Percentiles rank a stretch among this genome's conserved stretches.
Conservation (phyloP, 2,329 filamentous ascomycete genomes). For the Aspergillus novoparasiticus region DNA sequence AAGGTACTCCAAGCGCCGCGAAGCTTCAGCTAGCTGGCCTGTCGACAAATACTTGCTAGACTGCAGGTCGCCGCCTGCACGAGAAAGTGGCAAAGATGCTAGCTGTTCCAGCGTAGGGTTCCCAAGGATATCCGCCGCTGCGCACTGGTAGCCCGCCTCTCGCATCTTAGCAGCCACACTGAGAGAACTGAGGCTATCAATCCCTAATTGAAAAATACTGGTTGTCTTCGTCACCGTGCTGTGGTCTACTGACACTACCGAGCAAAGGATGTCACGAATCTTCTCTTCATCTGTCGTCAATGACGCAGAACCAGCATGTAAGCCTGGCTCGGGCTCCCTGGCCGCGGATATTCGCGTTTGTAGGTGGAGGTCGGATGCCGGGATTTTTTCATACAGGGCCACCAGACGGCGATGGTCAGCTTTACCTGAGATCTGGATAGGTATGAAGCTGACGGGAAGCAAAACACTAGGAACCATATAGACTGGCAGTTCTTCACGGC, state of each 20-base stretch:
- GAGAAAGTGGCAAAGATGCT: background rate
- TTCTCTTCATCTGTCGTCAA: background rate
- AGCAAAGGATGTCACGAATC: background rate
- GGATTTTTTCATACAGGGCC: slow-evolving; percentile 14
- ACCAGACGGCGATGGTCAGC: slow-evolving; percentile 15
- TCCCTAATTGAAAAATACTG: background rate
- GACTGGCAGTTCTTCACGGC: slow-evolving; percentile 11
- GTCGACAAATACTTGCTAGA: no score
- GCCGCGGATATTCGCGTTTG: no score
- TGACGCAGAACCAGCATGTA: no score
- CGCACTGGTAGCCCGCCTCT: background rate
- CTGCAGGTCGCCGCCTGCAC: no score
- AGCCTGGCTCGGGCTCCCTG: no score
- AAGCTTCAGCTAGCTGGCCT: no score
- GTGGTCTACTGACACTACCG: background rate
- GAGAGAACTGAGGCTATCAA: background rate
- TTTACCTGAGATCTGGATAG: slow-evolving; percentile 17
- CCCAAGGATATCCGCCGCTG: background rate
- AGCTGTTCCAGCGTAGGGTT: background rate
- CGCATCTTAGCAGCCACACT: background rate
- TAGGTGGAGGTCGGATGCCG: slow-evolving; percentile 3
- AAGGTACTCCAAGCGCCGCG: background rate
- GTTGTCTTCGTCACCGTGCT: background rate
- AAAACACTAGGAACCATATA: slow-evolving; percentile 18
- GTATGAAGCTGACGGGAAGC: slow-evolving; percentile 6